A percentile compares a stretch with the other conserved stretches of the same genome.
phyloP scores from a whole-genome alignment of 306 rosid genomes.

The Begonia masoniana region DNA sequence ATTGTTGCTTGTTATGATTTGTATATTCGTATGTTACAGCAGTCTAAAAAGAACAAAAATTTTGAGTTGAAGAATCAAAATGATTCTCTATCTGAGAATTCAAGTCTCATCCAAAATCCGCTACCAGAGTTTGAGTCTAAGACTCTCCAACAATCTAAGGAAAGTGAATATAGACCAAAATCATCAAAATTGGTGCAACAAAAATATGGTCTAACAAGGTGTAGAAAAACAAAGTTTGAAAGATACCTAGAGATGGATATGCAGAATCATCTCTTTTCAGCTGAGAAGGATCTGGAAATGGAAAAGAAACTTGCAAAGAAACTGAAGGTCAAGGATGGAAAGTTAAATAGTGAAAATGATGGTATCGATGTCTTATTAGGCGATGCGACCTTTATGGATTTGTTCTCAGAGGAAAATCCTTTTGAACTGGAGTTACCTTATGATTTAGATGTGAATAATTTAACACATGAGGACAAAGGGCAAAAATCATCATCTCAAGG shows the following conservation, averaged over 20 bases:
- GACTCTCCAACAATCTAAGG: too few relatives aligned
- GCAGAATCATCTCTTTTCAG: conserved; percentile 15
- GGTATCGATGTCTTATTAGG: conserved; percentile 42
- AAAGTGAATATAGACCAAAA: too few relatives aligned
- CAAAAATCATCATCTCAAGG: conserved; percentile 16
- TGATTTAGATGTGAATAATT: conserved; percentile 22
- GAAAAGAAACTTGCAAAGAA: conserved; percentile 79
- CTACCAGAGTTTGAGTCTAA: too few relatives aligned
- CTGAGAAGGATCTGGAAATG: conserved; percentile 52
- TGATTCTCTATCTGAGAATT: too few relatives aligned
- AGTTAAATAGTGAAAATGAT: conserved; percentile 56
- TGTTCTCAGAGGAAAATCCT: conserved; percentile 21
- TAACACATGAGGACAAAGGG: conserved; percentile 19
- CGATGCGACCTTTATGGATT: conserved; percentile 25
- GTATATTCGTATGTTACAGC: too few relatives aligned
- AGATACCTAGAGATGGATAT: conserved; percentile 22
- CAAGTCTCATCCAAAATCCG: too few relatives aligned
- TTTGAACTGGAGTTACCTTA: conserved; percentile 17
- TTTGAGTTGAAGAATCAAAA: too few relatives aligned
- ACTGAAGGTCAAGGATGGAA: conserved; percentile 75
- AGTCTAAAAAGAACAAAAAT: too few relatives aligned
- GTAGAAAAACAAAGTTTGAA: conserved; percentile 27
- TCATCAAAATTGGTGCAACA: conserved; percentile 5
- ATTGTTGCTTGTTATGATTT: too few relatives aligned
- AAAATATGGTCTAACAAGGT: conserved; percentile 17